Evolutionary conservation across 2,329 filamentous ascomycete species (phyloP).

Genomic region (Tetracladium maxilliforme): DNA sequence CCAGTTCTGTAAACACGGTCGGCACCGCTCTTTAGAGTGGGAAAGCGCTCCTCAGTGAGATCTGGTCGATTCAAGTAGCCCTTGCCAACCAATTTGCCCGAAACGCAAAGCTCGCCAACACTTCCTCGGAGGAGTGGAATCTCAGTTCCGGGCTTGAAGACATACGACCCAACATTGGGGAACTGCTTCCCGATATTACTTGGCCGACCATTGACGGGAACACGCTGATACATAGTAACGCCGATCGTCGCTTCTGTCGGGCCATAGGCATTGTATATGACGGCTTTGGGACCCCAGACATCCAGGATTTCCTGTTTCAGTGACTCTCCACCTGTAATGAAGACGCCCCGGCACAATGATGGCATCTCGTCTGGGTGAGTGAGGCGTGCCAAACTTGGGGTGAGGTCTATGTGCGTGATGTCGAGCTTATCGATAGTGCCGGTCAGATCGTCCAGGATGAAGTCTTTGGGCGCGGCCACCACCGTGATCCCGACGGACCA

Average conservation of each 20-base stretch:
- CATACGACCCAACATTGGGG: conserved; percentile 72
- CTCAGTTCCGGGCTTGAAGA: conserved; percentile 56
- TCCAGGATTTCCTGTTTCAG: conserved; percentile 82
- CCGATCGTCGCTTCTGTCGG: conserved; percentile 91
- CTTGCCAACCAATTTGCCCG: conserved; percentile 74
- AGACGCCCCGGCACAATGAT: conserved; percentile 65
- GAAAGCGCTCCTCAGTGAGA: conserved; percentile 67
- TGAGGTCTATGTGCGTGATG: conserved; percentile 87
- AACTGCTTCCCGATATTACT: conserved; percentile 84
- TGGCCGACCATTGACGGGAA: conserved; percentile 62
- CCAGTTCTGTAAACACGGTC: conserved; percentile 75
- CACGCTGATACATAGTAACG: conserved; percentile 76
- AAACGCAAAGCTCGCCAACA: conserved; percentile 79
- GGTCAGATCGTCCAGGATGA: conserved; percentile 73
- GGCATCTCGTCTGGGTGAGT: conserved; percentile 71
- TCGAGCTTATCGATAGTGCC: conserved; percentile 53
- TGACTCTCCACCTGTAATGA: conserved; percentile 84
- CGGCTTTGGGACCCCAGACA: conserved; percentile 62
- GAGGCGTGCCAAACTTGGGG: conserved; percentile 70
- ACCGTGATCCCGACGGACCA: conserved; percentile 85
- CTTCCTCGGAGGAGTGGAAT: conserved; percentile 62
- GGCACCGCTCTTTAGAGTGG: conserved; percentile 36
- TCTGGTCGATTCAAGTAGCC: conserved; percentile 73
- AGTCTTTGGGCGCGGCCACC: conserved; percentile 65
- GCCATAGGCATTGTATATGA: conserved; percentile 87